Conservation (phyloP, 2,329 filamentous ascomycete species). For the Claviceps capensis region DNA sequence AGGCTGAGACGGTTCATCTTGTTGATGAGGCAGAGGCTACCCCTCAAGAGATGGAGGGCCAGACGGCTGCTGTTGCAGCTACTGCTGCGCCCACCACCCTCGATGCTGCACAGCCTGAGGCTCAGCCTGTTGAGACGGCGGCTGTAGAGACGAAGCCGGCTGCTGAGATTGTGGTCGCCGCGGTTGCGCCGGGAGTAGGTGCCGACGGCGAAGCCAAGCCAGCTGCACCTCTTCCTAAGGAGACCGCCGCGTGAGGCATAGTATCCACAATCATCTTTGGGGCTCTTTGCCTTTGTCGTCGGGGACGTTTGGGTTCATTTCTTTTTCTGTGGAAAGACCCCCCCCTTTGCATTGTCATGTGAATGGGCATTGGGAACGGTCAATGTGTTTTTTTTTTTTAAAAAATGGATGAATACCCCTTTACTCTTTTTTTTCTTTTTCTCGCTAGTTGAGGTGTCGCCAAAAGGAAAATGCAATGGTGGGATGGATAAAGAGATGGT, state of each 20-base stretch:
- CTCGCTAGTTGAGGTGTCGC: too few relatives aligned
- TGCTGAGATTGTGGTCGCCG: background rate
- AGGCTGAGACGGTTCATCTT: slow-evolving; percentile 20
- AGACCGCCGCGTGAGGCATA: slow-evolving; percentile 2
- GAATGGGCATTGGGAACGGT: background rate
- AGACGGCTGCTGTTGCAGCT: slow-evolving; percentile 3
- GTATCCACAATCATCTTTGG: background rate
- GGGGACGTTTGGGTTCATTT: background rate
- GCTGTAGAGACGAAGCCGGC: slow-evolving; percentile 2
- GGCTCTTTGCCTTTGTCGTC: background rate
- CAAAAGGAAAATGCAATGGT: background rate
- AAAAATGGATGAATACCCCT: slow-evolving; percentile 4
- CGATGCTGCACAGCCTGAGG: slow-evolving; percentile 1
- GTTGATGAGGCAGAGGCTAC: slow-evolving; percentile 6
- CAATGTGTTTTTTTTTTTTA: background rate
- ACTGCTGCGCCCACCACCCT: slow-evolving; percentile 3
- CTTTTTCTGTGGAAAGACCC: background rate
- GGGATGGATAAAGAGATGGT: too few relatives aligned
- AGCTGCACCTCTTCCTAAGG: slow-evolving; percentile 2
- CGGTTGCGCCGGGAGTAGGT: background rate
- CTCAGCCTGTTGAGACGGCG: background rate
- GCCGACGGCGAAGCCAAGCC: slow-evolving; percentile 4
- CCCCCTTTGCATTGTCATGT: background rate
- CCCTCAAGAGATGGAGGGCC: slow-evolving; percentile 4
- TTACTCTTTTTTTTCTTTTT: background rate